Evolutionary conservation across 2,329 filamentous ascomycete genomes (phyloP).

Genomic region (Ustulina deusta): DNA sequence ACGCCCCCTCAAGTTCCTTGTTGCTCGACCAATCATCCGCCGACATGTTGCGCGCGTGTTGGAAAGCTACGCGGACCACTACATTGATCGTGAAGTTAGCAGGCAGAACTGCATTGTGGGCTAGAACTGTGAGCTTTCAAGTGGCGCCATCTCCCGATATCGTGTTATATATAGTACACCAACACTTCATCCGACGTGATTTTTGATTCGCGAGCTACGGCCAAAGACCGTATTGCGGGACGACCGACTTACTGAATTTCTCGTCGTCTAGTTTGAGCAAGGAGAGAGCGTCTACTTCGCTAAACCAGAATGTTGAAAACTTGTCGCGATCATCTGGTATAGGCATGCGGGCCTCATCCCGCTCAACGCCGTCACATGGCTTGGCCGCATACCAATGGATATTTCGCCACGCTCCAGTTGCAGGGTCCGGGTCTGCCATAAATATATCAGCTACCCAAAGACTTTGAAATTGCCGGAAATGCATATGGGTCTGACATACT

Average conservation of each 20-base stretch:
- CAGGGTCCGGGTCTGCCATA: conserved; percentile 48
- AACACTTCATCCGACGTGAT: conserved; percentile 11
- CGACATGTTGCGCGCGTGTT: conserved; percentile 47
- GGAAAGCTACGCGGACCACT: conserved; percentile 49
- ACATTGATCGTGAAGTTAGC: conserved; percentile 35
- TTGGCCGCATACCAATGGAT: conserved; percentile 48
- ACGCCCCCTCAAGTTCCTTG: conserved; percentile 32
- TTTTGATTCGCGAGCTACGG: not conserved
- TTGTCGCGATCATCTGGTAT: conserved; percentile 47
- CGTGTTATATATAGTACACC: conserved; percentile 20
- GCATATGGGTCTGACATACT: conserved; percentile 42
- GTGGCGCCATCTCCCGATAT: conserved; percentile 6
- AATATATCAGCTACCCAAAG: conserved; percentile 28
- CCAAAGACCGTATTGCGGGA: conserved; percentile 3
- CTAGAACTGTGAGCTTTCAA: conserved; percentile 2
- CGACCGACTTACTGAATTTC: conserved; percentile 49
- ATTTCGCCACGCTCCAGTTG: conserved; percentile 47
- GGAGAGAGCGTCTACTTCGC: conserved; percentile 45
- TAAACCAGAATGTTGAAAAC: conserved; percentile 49
- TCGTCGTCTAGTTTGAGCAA: conserved; percentile 50
- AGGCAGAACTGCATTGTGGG: conserved; percentile 19
- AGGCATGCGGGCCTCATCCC: conserved; percentile 47
- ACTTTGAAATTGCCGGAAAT: conserved; percentile 9
- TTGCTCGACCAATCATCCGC: conserved; percentile 46
- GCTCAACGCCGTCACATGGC: conserved; percentile 40